Base-by-base conservation (phyloP, 2,329 filamentous ascomycete species). In the Tolypocladium cylindrosporum region DNA sequence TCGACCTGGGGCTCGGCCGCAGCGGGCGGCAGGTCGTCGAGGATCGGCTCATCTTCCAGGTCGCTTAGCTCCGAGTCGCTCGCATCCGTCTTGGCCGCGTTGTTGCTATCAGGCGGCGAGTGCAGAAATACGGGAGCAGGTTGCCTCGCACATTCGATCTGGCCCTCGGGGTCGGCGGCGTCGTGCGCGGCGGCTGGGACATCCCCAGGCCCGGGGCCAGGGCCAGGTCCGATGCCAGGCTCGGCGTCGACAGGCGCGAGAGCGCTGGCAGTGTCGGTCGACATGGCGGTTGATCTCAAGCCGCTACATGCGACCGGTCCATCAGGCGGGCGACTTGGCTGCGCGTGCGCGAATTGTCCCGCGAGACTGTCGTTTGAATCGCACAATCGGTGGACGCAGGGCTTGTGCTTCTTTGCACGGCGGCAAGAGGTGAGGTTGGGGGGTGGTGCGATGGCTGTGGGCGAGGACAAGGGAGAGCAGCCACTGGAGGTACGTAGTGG, bases 31-130 rank as follows among this genome's bases (percentile, higher is more conserved):
- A 66, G 66, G 61, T 71, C 69, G 61, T 71, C 71, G 48, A 74
- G 62, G 54, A 77, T 72, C 51, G 74, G 75, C 62, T 82, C 76
- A 54, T 82, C 80, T 61, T 87, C 84, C 56, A 87, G 76, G 57
- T 87, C 85, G 73, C 84, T 87, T 39, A 88, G 75, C 68, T 88
- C 85, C 56, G 85, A 87, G 65, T 86, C 82, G 69, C 80, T 84
- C 55, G 73, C 77, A 65, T 85, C 82, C 61, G 82, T 77, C 67
- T 83, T 85, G 66, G 77, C 73, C 57, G 79, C 77, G 68, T 80
- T 80, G 72, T 85, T 85, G 69, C 81, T 85, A 65, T 86, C 83
- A 55, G 84, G 84, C 48, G 84, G 84, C 62, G 84, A 86, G 67
- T 85, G 79, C 58, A 86, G 72, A 64, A 82, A 82, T 60, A 71